Conservation (phyloP, 495 filamentous ascomycete species). For the Pyronema omphalodes region DNA sequence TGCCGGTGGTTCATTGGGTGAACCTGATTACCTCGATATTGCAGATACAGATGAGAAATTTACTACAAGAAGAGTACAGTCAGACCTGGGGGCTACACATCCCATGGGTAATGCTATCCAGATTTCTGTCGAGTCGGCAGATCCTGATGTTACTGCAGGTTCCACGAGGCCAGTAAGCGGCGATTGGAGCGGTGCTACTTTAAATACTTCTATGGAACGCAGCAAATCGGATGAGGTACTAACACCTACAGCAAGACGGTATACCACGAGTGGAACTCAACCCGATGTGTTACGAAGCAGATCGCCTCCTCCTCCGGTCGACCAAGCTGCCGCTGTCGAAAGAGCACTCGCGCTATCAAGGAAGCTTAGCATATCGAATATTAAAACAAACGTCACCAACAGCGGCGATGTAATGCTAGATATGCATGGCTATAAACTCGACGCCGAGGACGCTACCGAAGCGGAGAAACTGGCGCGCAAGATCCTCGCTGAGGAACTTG, state of each 20-base stretch:
- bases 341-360: constrained; percentile 74
- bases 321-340: constrained; percentile 54
- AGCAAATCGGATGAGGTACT: constrained; percentile 34
- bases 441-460: constrained; percentile 73
- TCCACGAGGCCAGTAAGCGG: constrained; percentile 26
- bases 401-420: constrained; percentile 95
- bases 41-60: constrained; percentile 14
- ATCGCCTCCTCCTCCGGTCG: constrained; percentile 40
- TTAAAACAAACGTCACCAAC: constrained; percentile 76
- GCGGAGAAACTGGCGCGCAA: constrained; percentile 90
- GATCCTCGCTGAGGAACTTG: constrained; percentile 82
- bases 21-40: constrained; percentile 63
- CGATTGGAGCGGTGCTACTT: constrained; percentile 25
- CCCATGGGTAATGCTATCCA: constrained; percentile 27
- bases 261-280: constrained; percentile 22
- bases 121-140: neutral
- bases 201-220: constrained; percentile 31
- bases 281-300: constrained; percentile 18
- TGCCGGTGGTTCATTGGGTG: constrained; percentile 41
- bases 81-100: constrained; percentile 20
- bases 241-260: constrained; percentile 19
- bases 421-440: constrained; percentile 91
- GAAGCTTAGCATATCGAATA: constrained; percentile 70
- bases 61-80: constrained; percentile 26
- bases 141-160: constrained; percentile 7